Evolutionary conservation across 2,329 filamentous ascomycete species (phyloP).

Genomic region (Ascosphaera apis): DNA sequence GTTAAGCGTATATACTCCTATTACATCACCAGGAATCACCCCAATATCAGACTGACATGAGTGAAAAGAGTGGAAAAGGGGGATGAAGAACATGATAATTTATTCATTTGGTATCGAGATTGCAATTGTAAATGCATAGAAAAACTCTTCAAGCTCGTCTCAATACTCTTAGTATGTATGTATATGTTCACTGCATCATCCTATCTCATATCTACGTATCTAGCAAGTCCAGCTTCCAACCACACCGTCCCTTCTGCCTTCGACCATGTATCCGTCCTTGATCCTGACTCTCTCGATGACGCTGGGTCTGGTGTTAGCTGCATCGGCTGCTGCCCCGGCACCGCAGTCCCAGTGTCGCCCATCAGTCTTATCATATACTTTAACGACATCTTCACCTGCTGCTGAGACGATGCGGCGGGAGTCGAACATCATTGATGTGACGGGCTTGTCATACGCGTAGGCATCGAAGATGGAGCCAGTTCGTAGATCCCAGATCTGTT

Average conservation of each 20-base stretch:
- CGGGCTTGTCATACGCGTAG: constrained; percentile 76
- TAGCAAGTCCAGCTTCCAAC: constrained; percentile 78
- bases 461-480: constrained; percentile 90
- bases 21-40: too few species aligned
- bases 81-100: too few species aligned
- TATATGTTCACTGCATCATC: background rate
- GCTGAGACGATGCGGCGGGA: constrained; percentile 69
- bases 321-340: constrained; percentile 44
- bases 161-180: too few species aligned
- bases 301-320: constrained; percentile 38
- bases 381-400: constrained; percentile 79
- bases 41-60: too few species aligned
- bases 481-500: constrained; percentile 90
- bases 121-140: too few species aligned
- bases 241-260: constrained; percentile 67
- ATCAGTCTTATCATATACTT: constrained; percentile 95
- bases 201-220: constrained; percentile 6
- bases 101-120: too few species aligned
- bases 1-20: too few species aligned
- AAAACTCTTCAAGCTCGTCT: too few species aligned
- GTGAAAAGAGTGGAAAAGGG: too few species aligned
- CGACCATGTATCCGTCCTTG: constrained; percentile 81
- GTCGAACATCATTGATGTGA: constrained; percentile 97
- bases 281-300: constrained; percentile 71
- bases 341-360: constrained; percentile 93